Evolutionary conservation across 2,329 filamentous ascomycete species (phyloP), one percentile per base, ranked within the genome.

Genomic region (Colletotrichum incanum): DNA sequence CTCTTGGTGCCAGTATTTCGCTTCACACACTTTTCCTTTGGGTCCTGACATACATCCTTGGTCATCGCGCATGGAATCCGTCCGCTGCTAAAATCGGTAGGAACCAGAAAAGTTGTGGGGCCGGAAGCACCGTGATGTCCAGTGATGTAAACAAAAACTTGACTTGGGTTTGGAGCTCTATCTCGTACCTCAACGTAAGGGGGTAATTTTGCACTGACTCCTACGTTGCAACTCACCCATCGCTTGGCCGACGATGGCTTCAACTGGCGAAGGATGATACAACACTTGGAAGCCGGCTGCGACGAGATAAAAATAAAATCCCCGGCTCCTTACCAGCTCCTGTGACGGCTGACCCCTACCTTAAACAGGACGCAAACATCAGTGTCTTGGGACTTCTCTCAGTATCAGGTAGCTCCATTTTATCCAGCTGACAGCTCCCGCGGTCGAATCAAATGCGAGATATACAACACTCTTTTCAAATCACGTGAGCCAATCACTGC

Each of bases 401-500:
- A 28, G 49, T 52, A 12, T 52, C 49, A 52, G 49, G 49, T 28
- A 26, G 56, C 56, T 59, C 56, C 56, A 59, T 41, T 43, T 59
- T 43, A 59, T 18, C 56, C 56, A 59, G 56, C 34, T 59, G 56
- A 59, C 39, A 45, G 56, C 56, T 59, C 39, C 56, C 20, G 37
- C 37, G 37, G 37, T 5, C 56, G 56, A 59, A 59, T 59, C 18
- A 59, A 26, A 11, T 23, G 54, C 54, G 34, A 41, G 14, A 39
- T 39, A 31, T 54, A 49, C 47, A 18, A 37, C 5, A 26, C 34
- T 61, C 23, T 14, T 61, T 34, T 3, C n/a, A 4, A 14, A 47
- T 47, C 58, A 60, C 58, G 58, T 60, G 58, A 23, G 23, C 58
- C 58, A 47, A 60, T 31, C 58, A 60, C 26, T 47, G 56, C 39